These are phyloP conservation scores for Pseudotulostoma volvatum DNA, from an alignment of 495 filamentous ascomycete species.

Conservation along the genomic window DNA sequence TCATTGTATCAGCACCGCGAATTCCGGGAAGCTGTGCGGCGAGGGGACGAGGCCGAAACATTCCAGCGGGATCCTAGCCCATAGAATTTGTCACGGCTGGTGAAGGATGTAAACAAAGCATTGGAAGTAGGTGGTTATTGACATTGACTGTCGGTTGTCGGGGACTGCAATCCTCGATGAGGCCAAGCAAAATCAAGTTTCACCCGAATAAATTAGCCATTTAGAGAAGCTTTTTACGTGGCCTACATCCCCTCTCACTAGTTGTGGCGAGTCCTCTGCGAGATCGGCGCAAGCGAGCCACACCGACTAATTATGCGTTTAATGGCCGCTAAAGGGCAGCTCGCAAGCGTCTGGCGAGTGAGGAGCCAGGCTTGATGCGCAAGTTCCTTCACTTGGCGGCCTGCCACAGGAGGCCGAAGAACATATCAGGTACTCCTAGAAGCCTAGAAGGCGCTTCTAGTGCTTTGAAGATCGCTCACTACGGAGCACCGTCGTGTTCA, in stretches of 20 bases:
- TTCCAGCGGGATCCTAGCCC: neutral
- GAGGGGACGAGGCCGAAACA: neutral
- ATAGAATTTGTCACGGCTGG: neutral
- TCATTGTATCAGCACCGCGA: neutral
- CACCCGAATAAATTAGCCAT: no score
- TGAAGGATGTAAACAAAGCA: neutral
- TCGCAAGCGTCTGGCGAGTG: neutral
- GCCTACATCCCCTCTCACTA: no score
- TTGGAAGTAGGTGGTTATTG: neutral
- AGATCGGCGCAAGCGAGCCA: neutral
- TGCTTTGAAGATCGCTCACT: conserved; percentile 9
- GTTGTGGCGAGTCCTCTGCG: no score
- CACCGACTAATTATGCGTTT: conserved; percentile 5
- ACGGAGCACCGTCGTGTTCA: conserved; percentile 9
- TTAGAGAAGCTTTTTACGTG: no score
- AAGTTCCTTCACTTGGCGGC: conserved; percentile 1
- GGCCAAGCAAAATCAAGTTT: no score
- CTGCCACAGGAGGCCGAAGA: conserved; percentile 9
- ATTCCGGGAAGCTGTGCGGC: neutral
- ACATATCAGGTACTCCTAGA: no score
- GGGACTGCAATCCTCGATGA: no score
- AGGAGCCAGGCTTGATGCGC: neutral
- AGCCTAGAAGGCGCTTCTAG: conserved; percentile 11
- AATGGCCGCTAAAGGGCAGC: conserved; percentile 3
- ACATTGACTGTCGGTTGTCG: neutral